Evolutionary conservation across 176 grass and related monocot genomes (phyloP).

Genomic region (Oryza officinalis): DNA sequence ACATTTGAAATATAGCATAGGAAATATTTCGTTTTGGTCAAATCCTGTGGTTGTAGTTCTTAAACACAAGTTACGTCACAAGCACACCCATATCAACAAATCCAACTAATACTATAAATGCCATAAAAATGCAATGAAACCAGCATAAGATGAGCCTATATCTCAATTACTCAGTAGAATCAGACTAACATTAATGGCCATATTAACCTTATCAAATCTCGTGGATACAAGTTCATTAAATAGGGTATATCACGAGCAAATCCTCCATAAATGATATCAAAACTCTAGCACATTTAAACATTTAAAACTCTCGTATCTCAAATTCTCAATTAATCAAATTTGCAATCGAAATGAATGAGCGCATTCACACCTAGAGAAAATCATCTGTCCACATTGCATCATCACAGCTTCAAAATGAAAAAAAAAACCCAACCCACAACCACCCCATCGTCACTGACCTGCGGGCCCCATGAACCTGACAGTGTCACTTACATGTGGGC

Average conservation of each 20-base stretch:
- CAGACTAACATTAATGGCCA: background rate
- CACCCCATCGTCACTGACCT: background rate
- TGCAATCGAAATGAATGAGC: background rate
- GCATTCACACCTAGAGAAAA: background rate
- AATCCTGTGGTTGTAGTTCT: background rate
- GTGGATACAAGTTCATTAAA: background rate
- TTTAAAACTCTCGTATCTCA: background rate
- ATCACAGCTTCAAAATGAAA: background rate
- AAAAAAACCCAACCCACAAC: background rate
- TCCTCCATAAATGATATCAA: background rate
- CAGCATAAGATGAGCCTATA: background rate
- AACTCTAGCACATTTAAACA: background rate
- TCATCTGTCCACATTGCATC: background rate
- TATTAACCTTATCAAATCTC: background rate
- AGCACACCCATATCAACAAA: background rate
- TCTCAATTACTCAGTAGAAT: background rate
- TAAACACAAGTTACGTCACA: background rate
- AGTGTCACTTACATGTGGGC: too few species aligned
- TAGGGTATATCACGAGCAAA: background rate
- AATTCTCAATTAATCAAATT: background rate
- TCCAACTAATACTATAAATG: background rate
- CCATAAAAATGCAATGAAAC: background rate
- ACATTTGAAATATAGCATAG: background rate
- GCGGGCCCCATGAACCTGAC: background rate
- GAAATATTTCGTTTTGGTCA: background rate